phyloP scores from a whole-genome alignment of 2,329 filamentous ascomycete species.

The Hypoxylon sp. region DNA sequence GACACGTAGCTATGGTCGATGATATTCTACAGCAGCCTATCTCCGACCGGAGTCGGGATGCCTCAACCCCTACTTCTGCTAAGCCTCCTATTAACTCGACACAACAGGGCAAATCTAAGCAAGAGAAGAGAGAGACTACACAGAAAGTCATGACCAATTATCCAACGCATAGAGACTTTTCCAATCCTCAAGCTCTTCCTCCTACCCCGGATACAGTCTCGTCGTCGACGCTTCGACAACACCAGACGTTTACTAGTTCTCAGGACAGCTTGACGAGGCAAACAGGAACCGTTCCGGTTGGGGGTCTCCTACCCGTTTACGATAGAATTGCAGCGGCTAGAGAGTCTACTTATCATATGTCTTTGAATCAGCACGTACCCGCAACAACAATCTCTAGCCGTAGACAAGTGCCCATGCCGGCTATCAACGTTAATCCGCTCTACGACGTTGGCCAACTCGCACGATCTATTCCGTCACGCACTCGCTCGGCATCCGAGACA shows the following conservation, averaged over 20 bases:
- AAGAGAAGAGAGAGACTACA: conserved; percentile 65
- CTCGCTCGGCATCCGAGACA: conserved; percentile 64
- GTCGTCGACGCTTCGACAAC: conserved; percentile 64
- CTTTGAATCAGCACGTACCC: conserved; percentile 51
- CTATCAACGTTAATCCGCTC: conserved; percentile 51
- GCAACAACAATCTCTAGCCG: conserved; percentile 55
- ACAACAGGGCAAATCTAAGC: conserved; percentile 54
- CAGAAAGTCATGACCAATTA: conserved; percentile 66
- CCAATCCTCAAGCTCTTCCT: conserved; percentile 63
- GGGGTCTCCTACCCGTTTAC: conserved; percentile 47
- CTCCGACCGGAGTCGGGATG: conserved; percentile 44
- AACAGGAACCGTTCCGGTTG: conserved; percentile 24
- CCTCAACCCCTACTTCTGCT: conserved; percentile 40
- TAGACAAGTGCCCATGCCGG: conserved; percentile 46
- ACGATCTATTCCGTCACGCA: conserved; percentile 56
- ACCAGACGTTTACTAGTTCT: conserved; percentile 46
- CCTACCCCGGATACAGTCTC: conserved; percentile 74
- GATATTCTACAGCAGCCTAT: conserved; percentile 53
- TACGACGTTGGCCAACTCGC: conserved; percentile 48
- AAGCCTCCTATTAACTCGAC: conserved; percentile 27
- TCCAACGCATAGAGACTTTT: conserved; percentile 58
- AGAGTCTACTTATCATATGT: conserved; percentile 40
- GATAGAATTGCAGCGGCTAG: conserved; percentile 50
- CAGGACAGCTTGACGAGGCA: conserved; percentile 49
- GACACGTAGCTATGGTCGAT: conserved; percentile 49